Evolutionary conservation across 495 filamentous ascomycete genomes (phyloP), one percentile per base, ranked within the genome.

Genomic region (Articulospora tetracladia): DNA sequence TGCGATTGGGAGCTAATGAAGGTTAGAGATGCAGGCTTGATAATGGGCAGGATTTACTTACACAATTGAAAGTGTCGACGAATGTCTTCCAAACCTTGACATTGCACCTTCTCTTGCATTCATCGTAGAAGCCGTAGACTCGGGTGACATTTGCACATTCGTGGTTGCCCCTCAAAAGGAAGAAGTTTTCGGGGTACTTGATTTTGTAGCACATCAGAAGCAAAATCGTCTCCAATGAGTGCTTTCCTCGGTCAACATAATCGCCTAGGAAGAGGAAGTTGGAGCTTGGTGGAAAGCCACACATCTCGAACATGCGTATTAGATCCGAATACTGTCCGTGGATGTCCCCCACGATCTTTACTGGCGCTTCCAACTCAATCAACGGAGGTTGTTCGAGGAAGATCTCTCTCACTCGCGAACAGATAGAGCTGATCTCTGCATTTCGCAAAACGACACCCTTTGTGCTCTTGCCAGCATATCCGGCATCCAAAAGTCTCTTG

Each of bases 31-130:
- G 27, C n/a, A 34, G 15, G 20, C 12, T 12, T 39, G 11, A 34
- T 30, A 24, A 1, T 12, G 52, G 34, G 32, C 26, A n/a, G 23
- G 23, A 32, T 12, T 2, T 25, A 62, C 62, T 55, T 58, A 68
- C 66, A 24, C 85, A 89, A 71, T 99, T 99, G 79, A 99, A 99
- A 17, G 91, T 96, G 71, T 99, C 94, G 51, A 99, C 85, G 70
- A 99, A 99, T 0, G 90, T 93, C 79, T 98, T 99, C 94, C 94
- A 99, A 54, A 97, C 85, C 77, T 99, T 99, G 69, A 99, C 90
- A 70, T 96, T 98, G 76, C 92, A 96, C 59, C 94, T 82, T 65
- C 94, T 83, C 74, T 99, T 99, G 81, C 94, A 99, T 67, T 99
- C 94, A 68, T 99, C 94, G 77, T 99, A 99, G 73, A 99, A 99